A percentile compares a stretch with the other conserved stretches of the same genome.
These are phyloP conservation scores for Thielaviopsis euricoi DNA, from an alignment of 2,329 filamentous ascomycete species.

Conservation along the genomic window DNA sequence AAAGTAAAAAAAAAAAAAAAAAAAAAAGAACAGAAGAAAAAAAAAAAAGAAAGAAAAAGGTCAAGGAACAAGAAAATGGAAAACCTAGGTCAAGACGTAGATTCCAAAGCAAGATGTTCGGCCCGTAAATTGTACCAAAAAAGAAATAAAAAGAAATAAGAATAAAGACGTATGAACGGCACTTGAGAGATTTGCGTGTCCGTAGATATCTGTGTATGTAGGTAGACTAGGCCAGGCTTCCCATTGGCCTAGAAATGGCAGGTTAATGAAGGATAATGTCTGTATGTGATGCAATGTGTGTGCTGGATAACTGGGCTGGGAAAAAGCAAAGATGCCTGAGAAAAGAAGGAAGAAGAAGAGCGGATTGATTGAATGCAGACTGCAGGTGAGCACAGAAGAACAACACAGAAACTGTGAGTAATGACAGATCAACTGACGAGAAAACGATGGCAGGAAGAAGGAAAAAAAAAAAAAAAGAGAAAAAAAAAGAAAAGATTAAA, in stretches of 20 bases:
- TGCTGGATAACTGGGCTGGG: no score
- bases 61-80: no score
- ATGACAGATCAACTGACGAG: neutral
- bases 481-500: neutral
- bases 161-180: no score
- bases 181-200: no score
- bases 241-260: neutral
- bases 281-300: neutral
- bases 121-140: no score
- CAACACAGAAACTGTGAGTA: neutral
- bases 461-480: neutral
- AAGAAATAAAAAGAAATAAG: no score
- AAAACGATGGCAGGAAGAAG: neutral
- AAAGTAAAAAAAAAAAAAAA: neutral
- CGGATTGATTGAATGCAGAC: neutral
- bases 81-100: no score
- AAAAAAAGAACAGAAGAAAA: neutral
- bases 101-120: no score
- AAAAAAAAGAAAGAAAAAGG: neutral
- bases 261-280: neutral
- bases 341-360: neutral
- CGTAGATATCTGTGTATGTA: neutral
- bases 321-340: neutral
- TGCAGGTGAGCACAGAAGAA: neutral
- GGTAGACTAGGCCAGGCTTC: neutral